A percentile compares a stretch with the other conserved stretches of the same genome.
Conservation (phyloP, 345 rosid species). For the Excoecaria cochinchinensis region DNA sequence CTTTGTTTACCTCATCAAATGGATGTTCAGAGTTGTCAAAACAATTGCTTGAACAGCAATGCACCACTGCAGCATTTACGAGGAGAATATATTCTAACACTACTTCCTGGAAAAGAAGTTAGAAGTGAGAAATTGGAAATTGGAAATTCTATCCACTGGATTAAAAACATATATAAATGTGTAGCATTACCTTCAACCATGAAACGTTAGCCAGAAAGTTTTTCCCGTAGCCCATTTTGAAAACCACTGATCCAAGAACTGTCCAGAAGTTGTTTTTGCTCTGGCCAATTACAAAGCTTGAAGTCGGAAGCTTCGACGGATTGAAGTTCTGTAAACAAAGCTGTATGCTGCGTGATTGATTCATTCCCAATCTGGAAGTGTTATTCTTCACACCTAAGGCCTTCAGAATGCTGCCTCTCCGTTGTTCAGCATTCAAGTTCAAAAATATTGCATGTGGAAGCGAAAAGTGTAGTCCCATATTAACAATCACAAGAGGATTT, state of each 20-base stretch:
- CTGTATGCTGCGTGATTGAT: background rate
- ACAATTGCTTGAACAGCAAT: background rate
- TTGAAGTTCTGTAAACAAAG: background rate
- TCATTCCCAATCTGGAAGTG: background rate
- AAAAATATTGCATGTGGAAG: background rate
- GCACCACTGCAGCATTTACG: background rate
- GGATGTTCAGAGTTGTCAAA: background rate
- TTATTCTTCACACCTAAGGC: background rate
- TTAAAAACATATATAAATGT: background rate
- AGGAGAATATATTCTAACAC: background rate
- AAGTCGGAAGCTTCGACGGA: background rate
- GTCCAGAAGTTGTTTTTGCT: background rate
- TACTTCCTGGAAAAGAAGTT: background rate
- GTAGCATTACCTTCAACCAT: background rate
- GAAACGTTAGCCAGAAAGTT: background rate
- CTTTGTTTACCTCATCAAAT: background rate
- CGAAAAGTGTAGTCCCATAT: background rate
- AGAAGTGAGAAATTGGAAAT: background rate
- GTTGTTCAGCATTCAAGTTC: slow-evolving; percentile 4
- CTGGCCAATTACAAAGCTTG: background rate
- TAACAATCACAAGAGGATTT: background rate
- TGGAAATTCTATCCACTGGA: background rate
- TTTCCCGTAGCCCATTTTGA: background rate
- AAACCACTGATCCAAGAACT: background rate
- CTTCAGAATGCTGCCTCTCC: background rate